Evolutionary conservation across 148 eudicot genomes (phyloP).

Genomic region (Agrostemma githago): DNA sequence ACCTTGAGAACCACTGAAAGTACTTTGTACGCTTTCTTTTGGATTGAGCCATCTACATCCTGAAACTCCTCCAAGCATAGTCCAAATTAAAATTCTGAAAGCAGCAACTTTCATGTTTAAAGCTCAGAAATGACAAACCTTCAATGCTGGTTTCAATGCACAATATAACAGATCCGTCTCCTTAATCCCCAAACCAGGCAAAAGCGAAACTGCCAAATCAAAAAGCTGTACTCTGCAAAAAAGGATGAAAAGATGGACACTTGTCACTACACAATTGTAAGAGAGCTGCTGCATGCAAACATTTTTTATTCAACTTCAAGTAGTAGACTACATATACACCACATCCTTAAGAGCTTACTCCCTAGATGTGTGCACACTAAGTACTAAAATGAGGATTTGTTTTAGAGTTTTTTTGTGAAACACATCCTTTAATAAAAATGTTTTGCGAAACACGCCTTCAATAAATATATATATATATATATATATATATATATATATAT

Average conservation of each 20-base stretch:
- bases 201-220: constrained; percentile 77
- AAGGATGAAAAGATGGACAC: constrained; percentile 16
- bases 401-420: too few relatives aligned
- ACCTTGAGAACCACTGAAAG: constrained; percentile 76
- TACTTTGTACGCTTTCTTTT: constrained; percentile 96
- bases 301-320: not conserved
- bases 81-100: constrained; percentile 1
- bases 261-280: not conserved
- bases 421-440: too few relatives aligned
- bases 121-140: constrained; percentile 38
- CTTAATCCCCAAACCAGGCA: constrained; percentile 66
- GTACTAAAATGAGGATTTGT: too few relatives aligned
- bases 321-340: not conserved
- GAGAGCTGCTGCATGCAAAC: not conserved
- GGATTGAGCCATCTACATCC: constrained; percentile 81
- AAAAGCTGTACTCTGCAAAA: constrained; percentile 60
- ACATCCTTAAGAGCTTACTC: not conserved
- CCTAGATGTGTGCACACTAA: not conserved
- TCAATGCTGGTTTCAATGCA: constrained; percentile 53
- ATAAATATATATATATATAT: too few relatives aligned
- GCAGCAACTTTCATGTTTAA: not conserved
- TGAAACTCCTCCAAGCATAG: constrained; percentile 25
- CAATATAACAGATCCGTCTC: constrained; percentile 57
- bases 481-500: too few relatives aligned
- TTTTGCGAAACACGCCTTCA: too few relatives aligned